Evolutionary conservation across 2,329 filamentous ascomycete genomes (phyloP).

Genomic region (Colletotrichum magnum): DNA sequence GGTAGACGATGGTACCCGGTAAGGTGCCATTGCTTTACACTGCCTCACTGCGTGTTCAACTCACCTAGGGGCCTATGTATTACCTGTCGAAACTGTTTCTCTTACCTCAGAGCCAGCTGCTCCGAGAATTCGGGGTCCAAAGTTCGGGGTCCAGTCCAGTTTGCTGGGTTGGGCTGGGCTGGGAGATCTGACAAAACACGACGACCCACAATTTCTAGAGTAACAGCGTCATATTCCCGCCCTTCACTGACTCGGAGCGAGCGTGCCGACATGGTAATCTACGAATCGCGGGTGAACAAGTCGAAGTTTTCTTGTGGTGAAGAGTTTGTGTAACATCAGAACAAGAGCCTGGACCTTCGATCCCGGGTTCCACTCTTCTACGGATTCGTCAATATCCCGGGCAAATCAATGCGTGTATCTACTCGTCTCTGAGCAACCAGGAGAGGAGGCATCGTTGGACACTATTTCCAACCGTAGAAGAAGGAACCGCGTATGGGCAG

Average conservation of each 20-base stretch:
- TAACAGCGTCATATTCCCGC: slow-evolving; percentile 12
- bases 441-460: neutral
- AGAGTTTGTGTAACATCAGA: too few species aligned
- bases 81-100: neutral
- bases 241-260: slow-evolving; percentile 18
- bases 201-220: slow-evolving; percentile 27
- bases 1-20: neutral
- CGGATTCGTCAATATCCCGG: neutral
- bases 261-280: slow-evolving; percentile 20
- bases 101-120: neutral
- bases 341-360: neutral
- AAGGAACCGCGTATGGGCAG: neutral
- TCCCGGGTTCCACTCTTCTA: neutral
- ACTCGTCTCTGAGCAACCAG: neutral
- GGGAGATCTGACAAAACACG: slow-evolving; percentile 7
- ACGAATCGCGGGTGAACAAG: neutral
- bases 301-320: too few species aligned
- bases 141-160: slow-evolving; percentile 10
- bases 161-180: slow-evolving; percentile 20
- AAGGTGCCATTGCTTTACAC: slow-evolving; percentile 13
- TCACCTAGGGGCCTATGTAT: neutral
- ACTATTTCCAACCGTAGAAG: neutral
- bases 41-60: neutral
- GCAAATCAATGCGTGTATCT: neutral
- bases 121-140: slow-evolving; percentile 27